Base-by-base conservation (phyloP, 768 basidiomycete genomes). In the Rhodotorula sphaerocarpa region DNA sequence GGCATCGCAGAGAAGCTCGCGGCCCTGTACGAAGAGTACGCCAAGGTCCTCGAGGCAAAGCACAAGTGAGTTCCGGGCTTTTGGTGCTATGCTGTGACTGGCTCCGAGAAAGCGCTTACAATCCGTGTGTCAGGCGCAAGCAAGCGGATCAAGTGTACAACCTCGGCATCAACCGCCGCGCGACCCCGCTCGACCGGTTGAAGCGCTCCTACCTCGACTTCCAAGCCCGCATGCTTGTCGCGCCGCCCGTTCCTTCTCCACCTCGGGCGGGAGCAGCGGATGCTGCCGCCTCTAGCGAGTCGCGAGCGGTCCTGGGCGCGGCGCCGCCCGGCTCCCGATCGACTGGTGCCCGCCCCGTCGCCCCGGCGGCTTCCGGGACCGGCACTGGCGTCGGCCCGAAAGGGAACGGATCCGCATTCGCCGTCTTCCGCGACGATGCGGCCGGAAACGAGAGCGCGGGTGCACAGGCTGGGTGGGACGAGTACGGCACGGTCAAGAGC, bases 11-110 rank as follows among this genome's bases (percentile, higher is more conserved):
- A 80, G 41, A 81, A 84, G 39, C 83, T 85, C 71, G 85, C 88
- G 2, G 77, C 86, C 48, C 77, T 95, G 50, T 99, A 95, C 72
- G 90, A 93, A 74, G 90, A 93, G 70, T 96, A 90, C 75, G 90
- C 93, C 3, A 76, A 79, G 42, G 79, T 84, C 5, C 78, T 93
- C 57, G 91, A 96, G 76, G 77, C 79, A 48, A 80, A 81, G 45
- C 85, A 86, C 70, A 82, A 83, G 93, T 93, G 77, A 74, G 84
- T 81, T 42, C 48, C 30, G n/a, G n/a, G n/a, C n/a, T n/a, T 50
- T 28, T 42, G 36, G n/a, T 42, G 33, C 7, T 46, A 16, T 41
- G 30, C 50, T 16, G 31, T 23, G n/a, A n/a, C n/a, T n/a, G 18
- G 33, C 25, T 55, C 7, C 39, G 25, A 20, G 21, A 45, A 50